Percentiles rank a stretch among this genome's conserved stretches.
Evolutionary conservation across 1,284 basidiomycete species (phyloP).

Genomic region (Ganoderma lingzhi): DNA sequence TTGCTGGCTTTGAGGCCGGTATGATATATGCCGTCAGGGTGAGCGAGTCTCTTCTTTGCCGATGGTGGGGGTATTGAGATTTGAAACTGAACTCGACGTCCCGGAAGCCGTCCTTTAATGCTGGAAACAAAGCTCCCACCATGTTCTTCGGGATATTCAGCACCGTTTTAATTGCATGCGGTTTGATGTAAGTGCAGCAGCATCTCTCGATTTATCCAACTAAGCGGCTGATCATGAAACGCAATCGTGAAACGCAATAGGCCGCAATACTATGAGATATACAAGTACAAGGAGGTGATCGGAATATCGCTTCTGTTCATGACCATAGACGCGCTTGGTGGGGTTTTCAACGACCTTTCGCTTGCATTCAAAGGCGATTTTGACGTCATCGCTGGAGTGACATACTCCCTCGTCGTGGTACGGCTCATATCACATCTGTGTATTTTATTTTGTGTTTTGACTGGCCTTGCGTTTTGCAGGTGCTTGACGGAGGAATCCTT

Average conservation of each 20-base stretch:
- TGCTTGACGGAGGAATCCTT: slow-evolving; percentile 68
- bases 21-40: slow-evolving; percentile 67
- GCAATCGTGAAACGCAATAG: slow-evolving; percentile 27
- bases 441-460: background rate
- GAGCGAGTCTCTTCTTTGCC: slow-evolving; percentile 24
- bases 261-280: slow-evolving; percentile 76
- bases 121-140: slow-evolving; percentile 56
- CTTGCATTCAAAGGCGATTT: slow-evolving; percentile 74
- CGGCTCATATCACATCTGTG: slow-evolving; percentile 28
- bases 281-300: slow-evolving; percentile 71
- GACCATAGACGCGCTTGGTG: slow-evolving; percentile 74
- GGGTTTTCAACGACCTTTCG: slow-evolving; percentile 75
- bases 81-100: too few relatives aligned
- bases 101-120: slow-evolving; percentile 50
- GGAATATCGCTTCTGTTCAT: slow-evolving; percentile 81
- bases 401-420: slow-evolving; percentile 69
- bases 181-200: slow-evolving; percentile 56
- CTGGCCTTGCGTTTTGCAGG: slow-evolving; percentile 38
- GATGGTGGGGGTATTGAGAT: background rate
- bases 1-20: slow-evolving; percentile 67
- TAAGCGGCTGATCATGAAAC: background rate
- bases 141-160: slow-evolving; percentile 73
- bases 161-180: slow-evolving; percentile 66
- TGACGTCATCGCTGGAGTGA: slow-evolving; percentile 70
- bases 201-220: background rate